Evolutionary conservation across 805 yeast genomes (phyloP).

Genomic region (Candida sphagnicola): DNA sequence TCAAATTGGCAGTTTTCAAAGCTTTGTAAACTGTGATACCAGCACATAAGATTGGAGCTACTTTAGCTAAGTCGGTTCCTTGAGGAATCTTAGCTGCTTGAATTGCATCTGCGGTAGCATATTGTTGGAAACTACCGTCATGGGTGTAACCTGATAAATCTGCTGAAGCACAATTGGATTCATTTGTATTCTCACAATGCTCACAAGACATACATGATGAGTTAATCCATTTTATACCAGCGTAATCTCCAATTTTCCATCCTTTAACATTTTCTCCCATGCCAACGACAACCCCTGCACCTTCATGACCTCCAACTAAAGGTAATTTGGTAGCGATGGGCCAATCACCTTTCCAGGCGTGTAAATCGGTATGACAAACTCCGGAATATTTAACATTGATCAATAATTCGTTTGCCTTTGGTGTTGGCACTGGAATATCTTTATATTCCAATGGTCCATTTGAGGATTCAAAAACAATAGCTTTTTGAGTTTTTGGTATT

Average conservation of each 20-base stretch:
- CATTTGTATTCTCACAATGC: constrained; percentile 37
- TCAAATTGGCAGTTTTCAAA: constrained; percentile 51
- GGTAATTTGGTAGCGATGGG: constrained; percentile 43
- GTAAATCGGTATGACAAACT: constrained; percentile 45
- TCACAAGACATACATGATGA: constrained; percentile 43
- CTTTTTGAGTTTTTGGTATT: constrained; percentile 40
- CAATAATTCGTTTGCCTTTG: constrained; percentile 38
- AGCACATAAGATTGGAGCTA: constrained; percentile 64
- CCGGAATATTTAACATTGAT: constrained; percentile 44
- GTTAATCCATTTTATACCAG: constrained; percentile 45
- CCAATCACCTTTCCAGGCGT: constrained; percentile 48
- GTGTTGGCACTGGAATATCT: constrained; percentile 41
- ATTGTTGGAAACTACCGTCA: constrained; percentile 67
- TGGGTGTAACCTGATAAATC: constrained; percentile 73
- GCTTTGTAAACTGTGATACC: constrained; percentile 70
- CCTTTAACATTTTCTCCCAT: constrained; percentile 39
- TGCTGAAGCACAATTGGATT: constrained; percentile 59
- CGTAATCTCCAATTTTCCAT: constrained; percentile 42
- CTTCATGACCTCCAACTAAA: constrained; percentile 46
- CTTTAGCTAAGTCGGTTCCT: constrained; percentile 51
- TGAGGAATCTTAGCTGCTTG: constrained; percentile 59
- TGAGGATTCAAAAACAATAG: constrained; percentile 38
- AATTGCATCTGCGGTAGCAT: constrained; percentile 61
- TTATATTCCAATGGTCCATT: constrained; percentile 40
- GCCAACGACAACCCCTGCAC: constrained; percentile 45